Base-by-base conservation (phyloP, 176 grass and related monocot species). In the Musa itinerans region DNA sequence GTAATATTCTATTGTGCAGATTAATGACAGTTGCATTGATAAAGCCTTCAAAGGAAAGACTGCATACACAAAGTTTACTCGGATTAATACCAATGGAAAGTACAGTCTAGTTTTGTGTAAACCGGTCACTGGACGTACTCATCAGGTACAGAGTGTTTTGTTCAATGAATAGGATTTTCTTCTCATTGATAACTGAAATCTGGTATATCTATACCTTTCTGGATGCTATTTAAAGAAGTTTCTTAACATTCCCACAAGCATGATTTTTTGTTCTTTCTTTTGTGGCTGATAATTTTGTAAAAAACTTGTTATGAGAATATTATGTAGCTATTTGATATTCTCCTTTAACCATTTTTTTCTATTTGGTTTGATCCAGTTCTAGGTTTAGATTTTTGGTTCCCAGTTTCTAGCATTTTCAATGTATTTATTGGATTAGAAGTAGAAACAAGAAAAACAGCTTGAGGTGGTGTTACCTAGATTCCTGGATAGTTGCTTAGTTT, bases 71-170 rank as follows among this genome's bases (percentile, higher is more conserved):
- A 98, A 85, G 63, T 98, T 98, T 80, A 81, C 90, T 53, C 90
- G 86, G 81, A 89, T 93, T 53, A 83, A 78, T 63, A 91, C 88
- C 29, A 75, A 91, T 67, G 90, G 90, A 27, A 81, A 72, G 69
- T 71, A 89, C 55, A 98, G 94, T 76, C 82, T 98, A 77, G 86
- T 98, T 73, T 81, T 91, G 63, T 98, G 90, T 81, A 93, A 98
- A 87, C 94, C 90, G 73, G 77, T 98, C 53, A 93, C 94, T 83
- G 94, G 94, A 57, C 86, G 94, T 63, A 93, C 94, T 78, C 94
- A 98, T 86, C 94, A 98, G 94, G 94, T 97, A 90, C 63, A 13
- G 78, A 50, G 66, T 72, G 17, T 68, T 11, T 48, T 68, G 48
- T 19, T 10, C 10, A 48, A 11, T 20, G 48, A 70, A 70, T 50